Percentiles rank a stretch among this genome's conserved stretches.
Conservation (phyloP, 1,139 yeast genomes). For the Pneumocystis oryctolagi region DNA sequence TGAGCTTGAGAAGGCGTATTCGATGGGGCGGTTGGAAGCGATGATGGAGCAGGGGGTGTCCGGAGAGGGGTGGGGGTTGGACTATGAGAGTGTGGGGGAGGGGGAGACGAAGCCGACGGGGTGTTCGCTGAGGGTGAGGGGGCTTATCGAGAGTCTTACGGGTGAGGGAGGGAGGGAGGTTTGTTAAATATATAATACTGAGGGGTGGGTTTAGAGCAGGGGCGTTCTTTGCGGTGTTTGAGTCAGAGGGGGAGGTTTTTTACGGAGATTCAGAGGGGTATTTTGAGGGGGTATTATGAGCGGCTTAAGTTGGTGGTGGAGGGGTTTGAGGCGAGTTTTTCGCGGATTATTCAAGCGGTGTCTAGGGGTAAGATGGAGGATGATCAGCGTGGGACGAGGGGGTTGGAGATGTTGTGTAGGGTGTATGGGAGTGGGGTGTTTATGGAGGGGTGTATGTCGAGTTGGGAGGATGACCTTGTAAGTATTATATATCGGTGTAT, state of each 20-base stretch:
- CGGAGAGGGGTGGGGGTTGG: conserved; percentile 44
- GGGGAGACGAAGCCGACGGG: conserved; percentile 44
- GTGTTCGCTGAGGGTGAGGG: conserved; percentile 47
- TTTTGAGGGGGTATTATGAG: conserved; percentile 46
- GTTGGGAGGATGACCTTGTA: conserved; percentile 47
- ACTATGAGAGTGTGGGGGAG: conserved; percentile 43
- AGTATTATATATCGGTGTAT: no score
- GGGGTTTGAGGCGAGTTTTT: conserved; percentile 36
- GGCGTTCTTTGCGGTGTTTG: conserved; percentile 36
- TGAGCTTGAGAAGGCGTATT: conserved; percentile 40
- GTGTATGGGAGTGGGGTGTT: conserved; percentile 47
- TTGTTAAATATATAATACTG: not conserved
- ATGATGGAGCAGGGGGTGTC: conserved; percentile 32
- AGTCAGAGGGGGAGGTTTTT: conserved; percentile 55
- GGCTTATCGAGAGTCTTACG: conserved; percentile 53
- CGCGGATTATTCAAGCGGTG: conserved; percentile 26
- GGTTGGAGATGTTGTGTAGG: conserved; percentile 42
- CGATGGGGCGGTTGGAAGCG: conserved; percentile 42
- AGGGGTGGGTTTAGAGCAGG: not conserved
- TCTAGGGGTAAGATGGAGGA: conserved; percentile 26
- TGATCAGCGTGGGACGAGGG: conserved; percentile 32
- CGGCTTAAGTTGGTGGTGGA: conserved; percentile 35
- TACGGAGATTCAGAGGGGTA: conserved; percentile 50
- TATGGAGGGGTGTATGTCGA: conserved; percentile 36
- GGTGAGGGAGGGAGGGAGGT: conserved; percentile 32